Conservation (phyloP, 2,329 filamentous ascomycete species). For the Exutisphaerella laricina region DNA sequence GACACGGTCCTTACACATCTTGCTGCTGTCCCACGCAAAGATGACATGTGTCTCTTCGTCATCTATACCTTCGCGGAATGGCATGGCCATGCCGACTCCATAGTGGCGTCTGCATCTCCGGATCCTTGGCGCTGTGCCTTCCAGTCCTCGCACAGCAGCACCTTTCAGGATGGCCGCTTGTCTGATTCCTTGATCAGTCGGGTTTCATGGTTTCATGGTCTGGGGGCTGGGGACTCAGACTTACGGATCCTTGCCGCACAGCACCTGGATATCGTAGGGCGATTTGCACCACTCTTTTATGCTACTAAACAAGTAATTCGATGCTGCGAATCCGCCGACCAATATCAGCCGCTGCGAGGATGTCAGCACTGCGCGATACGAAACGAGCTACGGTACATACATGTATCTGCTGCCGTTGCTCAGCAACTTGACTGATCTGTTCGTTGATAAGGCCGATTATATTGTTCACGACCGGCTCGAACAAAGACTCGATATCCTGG, state of each 20-base stretch:
- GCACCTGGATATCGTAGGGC: constrained; percentile 5
- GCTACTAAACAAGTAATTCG: constrained; percentile 7
- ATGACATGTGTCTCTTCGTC: constrained; percentile 1
- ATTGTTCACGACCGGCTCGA: constrained; percentile 2
- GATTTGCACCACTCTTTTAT: constrained; percentile 10
- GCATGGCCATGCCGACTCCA: constrained; percentile 5
- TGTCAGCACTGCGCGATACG: neutral
- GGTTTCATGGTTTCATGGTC: too few species aligned
- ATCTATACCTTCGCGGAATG: constrained; percentile 12
- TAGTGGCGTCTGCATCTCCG: constrained; percentile 14
- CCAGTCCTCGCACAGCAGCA: constrained; percentile 15
- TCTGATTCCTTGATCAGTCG: too few species aligned
- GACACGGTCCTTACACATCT: constrained; percentile 4
- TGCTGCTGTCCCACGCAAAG: neutral
- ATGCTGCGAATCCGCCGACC: constrained; percentile 17
- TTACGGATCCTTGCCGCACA: constrained; percentile 12
- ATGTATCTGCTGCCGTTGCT: neutral
- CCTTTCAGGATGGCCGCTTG: constrained; percentile 17
- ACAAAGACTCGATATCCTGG: constrained; percentile 2
- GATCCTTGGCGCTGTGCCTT: constrained; percentile 12
- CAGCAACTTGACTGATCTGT: neutral
- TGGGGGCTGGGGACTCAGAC: too few species aligned
- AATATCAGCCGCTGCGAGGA: constrained; percentile 9
- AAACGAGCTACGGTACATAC: neutral
- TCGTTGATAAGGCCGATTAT: constrained; percentile 6